A percentile compares a stretch with the other conserved stretches of the same genome.
Evolutionary conservation across 306 rosid species (phyloP).

Genomic region (Calophaca sinica): DNA sequence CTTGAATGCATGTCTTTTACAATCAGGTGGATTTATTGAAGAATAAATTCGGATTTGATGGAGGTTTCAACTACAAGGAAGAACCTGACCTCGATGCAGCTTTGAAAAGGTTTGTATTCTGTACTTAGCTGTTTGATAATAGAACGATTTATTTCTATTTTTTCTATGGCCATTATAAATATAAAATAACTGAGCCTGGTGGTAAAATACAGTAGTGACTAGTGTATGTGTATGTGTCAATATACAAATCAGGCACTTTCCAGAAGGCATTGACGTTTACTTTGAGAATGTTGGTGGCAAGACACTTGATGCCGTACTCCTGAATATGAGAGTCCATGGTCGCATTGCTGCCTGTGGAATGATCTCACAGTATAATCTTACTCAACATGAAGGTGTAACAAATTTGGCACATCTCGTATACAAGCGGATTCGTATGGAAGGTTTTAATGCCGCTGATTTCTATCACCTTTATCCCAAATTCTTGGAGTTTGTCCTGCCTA

Average conservation of each 20-base stretch:
- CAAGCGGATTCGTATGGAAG: slow-evolving; percentile 46
- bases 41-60: slow-evolving; percentile 54
- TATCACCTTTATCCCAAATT: slow-evolving; percentile 48
- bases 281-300: slow-evolving; percentile 53
- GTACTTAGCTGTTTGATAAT: neutral
- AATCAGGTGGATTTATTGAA: slow-evolving; percentile 50
- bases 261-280: slow-evolving; percentile 55
- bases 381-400: slow-evolving; percentile 47
- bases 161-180: neutral
- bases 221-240: neutral
- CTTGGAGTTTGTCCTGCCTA: slow-evolving; percentile 50
- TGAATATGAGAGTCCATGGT: slow-evolving; percentile 44
- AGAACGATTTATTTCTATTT: neutral
- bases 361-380: slow-evolving; percentile 50
- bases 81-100: slow-evolving; percentile 49
- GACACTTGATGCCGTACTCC: slow-evolving; percentile 47
- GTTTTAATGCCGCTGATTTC: slow-evolving; percentile 27
- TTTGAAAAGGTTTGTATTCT: slow-evolving; percentile 47
- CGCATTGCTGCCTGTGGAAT: slow-evolving; percentile 48
- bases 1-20: slow-evolving; percentile 1
- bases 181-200: too few relatives aligned
- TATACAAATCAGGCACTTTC: slow-evolving; percentile 45
- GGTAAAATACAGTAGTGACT: too few relatives aligned
- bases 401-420: slow-evolving; percentile 37
- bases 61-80: slow-evolving; percentile 54